Percentiles rank a stretch among this genome's conserved stretches.
Evolutionary conservation across 345 rosid species (phyloP).

Genomic region (Rhodamnia rubescens): DNA sequence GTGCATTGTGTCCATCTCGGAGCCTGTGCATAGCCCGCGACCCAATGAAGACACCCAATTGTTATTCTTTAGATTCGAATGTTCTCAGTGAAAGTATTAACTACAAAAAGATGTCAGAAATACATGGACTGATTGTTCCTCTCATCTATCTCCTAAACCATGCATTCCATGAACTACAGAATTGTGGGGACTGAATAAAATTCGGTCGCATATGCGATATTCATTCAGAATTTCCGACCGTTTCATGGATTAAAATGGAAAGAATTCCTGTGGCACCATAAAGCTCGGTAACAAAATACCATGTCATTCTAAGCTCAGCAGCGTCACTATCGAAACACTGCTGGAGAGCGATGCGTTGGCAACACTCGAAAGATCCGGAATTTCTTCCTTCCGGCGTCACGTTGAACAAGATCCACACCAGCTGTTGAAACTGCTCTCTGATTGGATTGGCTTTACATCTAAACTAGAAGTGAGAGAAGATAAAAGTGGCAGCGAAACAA

Average conservation of each 20-base stretch:
- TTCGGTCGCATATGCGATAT: not conserved
- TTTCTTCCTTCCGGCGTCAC: not conserved
- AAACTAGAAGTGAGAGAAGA: not conserved
- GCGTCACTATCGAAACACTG: not conserved
- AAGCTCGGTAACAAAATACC: not conserved
- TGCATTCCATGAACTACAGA: not conserved
- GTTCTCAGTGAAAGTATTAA: not conserved
- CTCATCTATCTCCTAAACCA: not conserved
- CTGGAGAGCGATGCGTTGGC: rapidly evolving
- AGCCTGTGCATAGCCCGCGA: not conserved
- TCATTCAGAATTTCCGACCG: not conserved
- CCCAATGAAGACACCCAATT: not conserved
- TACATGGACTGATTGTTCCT: not conserved
- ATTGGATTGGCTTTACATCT: not conserved
- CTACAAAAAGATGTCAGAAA: not conserved
- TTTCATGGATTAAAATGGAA: not conserved
- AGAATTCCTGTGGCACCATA: not conserved
- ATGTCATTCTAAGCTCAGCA: not conserved
- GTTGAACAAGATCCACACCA: not conserved
- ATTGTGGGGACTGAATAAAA: rapidly evolving
- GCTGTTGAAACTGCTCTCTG: not conserved
- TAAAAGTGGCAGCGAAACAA: not conserved
- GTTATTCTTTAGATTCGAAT: not conserved
- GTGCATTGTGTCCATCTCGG: not conserved
- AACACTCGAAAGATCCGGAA: not conserved